Evolutionary conservation across 108 stramenopile species (phyloP), one percentile per base, ranked within the genome.

Genomic region (Aurantiochytrium sp.): DNA sequence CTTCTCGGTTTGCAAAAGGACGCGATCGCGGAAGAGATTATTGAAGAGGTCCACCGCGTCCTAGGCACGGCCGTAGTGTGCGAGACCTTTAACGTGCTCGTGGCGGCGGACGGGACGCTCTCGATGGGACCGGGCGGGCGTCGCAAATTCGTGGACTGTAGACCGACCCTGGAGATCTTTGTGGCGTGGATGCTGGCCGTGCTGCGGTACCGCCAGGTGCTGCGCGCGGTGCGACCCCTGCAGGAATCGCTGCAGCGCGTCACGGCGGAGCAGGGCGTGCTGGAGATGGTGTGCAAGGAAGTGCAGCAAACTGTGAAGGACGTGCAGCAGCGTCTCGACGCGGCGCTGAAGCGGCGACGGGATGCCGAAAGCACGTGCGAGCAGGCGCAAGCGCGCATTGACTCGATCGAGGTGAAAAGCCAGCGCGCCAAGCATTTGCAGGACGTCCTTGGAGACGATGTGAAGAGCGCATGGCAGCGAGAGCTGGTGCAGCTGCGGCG

Each of bases 221-320:
- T 81, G 8, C 24, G 8, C 12, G 6, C 39, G 6, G 30, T 81
- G 12, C 21, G 45, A 10, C 73, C 73, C 6, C n/a, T 48, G 73
- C 73, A 81, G 45, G 73, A 81, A 24, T 41, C 21, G 42, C 45
- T 81, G 39, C 21, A 30, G 24, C 42, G 30, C 21, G 19, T 15
- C 6, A 37, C 39, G 27, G 6, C 73, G 12, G 73, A 81, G 24
- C 19, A 12, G 30, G 73, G 1, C 24, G 42, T 81, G n/a, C 45
- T 81, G 12, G 73, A 81, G 6, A 30, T 42, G 21, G 73, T 39
- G n/a, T 24, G 73, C 73, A 81, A 81, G 12, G 73, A 81, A 81
- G 10, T 81, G 10, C 6, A 6, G 73, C 73, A 48, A 41, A 21
- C 17, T 41, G 45, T 81, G 8, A 12, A 6, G n/a, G 45, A 41